A percentile compares a stretch with the other conserved stretches of the same genome.
These are phyloP conservation scores for Ceratopteris richardii DNA, from an alignment of 75 land plant genomes.

Conservation along the genomic window DNA sequence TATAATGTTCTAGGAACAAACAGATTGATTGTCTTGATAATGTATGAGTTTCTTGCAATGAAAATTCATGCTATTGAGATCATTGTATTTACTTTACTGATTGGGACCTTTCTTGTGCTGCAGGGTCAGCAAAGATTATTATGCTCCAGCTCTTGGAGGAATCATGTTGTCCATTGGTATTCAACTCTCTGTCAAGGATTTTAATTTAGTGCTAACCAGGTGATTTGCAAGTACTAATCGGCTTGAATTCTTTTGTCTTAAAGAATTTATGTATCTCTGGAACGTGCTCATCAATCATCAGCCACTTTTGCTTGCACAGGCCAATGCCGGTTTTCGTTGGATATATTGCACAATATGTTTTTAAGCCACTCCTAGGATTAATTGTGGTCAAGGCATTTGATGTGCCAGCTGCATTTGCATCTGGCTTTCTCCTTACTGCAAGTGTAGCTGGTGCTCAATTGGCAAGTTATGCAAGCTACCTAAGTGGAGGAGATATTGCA, in stretches of 20 bases:
- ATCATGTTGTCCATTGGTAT: slow-evolving; percentile 97
- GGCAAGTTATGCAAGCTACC: slow-evolving; percentile 85
- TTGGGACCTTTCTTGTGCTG: no score
- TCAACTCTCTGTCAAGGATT: slow-evolving; percentile 78
- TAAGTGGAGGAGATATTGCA: slow-evolving; percentile 90
- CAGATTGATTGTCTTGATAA: no score
- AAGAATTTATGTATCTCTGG: no score
- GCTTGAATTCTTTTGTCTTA: no score
- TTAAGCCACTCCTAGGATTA: slow-evolving; percentile 82
- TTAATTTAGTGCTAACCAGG: slow-evolving; percentile 83
- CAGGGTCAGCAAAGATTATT: slow-evolving; percentile 92
- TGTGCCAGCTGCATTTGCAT: slow-evolving; percentile 57
- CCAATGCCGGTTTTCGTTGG: slow-evolving; percentile 82
- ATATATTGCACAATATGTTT: slow-evolving; percentile 66
- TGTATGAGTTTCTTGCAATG: no score
- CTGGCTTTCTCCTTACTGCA: slow-evolving; percentile 83
- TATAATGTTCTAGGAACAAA: no score
- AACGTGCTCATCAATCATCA: no score
- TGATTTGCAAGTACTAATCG: no score
- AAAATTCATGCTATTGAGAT: no score
- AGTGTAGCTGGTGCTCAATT: slow-evolving; percentile 95
- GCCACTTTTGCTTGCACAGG: no score
- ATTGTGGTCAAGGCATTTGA: slow-evolving; percentile 57
- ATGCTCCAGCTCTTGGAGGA: slow-evolving; percentile 98
- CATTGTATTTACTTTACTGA: no score